Conservation (phyloP, 306 rosid genomes). For the Gastrolobium bilobum region DNA sequence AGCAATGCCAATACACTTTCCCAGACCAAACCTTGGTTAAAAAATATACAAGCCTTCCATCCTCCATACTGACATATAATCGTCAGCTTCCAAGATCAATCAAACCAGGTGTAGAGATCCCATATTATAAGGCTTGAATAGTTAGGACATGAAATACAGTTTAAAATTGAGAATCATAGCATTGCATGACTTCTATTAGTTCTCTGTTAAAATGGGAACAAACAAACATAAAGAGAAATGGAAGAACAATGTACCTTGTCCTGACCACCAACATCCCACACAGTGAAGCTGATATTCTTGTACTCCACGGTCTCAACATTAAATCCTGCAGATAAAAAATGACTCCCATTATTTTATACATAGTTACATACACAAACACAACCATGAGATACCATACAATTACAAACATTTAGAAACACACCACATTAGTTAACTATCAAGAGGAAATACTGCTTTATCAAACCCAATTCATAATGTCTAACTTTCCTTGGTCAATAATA, state of each 20-base stretch:
- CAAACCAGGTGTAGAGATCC: constrained; percentile 20
- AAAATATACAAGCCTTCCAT: not conserved
- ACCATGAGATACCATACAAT: constrained; percentile 3
- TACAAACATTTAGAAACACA: constrained; percentile 4
- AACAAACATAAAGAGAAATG: constrained; percentile 12
- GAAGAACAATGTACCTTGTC: constrained; percentile 74
- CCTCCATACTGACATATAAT: not conserved
- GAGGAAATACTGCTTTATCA: constrained; percentile 1
- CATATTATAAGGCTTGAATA: constrained; percentile 9
- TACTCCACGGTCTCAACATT: constrained; percentile 98
- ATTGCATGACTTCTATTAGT: constrained; percentile 33
- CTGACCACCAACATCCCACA: constrained; percentile 99
- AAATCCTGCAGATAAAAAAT: constrained; percentile 68
- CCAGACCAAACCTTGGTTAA: not conserved
- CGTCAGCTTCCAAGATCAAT: not conserved
- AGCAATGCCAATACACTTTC: not conserved
- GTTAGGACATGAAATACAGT: not conserved
- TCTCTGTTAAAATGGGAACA: constrained; percentile 28
- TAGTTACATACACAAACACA: not conserved
- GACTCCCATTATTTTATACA: constrained; percentile 4
- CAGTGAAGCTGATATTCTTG: constrained; percentile 99
- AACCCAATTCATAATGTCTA: constrained; percentile 4
- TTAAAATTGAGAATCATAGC: constrained; percentile 9
- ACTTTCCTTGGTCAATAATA: constrained; percentile 2
- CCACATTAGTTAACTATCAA: not conserved